A percentile compares a stretch with the other conserved stretches of the same genome.
Conservation (phyloP, 305 asterid species). For the Fraxinus nigra region DNA sequence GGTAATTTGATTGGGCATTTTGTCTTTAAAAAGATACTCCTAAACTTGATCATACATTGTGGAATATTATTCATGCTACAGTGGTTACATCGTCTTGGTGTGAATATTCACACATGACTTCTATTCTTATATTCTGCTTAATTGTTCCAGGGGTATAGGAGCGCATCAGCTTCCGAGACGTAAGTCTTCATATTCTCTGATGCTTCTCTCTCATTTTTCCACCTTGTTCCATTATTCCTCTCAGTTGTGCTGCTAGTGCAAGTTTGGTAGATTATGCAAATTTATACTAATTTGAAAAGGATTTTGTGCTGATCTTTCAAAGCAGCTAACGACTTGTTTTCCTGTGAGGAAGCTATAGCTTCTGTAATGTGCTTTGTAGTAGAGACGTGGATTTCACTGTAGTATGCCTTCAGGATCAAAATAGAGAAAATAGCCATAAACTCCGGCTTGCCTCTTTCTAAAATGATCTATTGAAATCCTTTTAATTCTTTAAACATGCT, state of each 20-base stretch:
- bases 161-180: slow-evolving; percentile 76
- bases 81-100: not conserved
- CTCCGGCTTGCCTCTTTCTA: not conserved
- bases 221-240: not conserved
- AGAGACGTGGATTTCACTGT: not conserved
- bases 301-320: not conserved
- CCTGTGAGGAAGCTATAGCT: not conserved
- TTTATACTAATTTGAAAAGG: not conserved
- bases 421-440: not conserved
- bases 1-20: not conserved
- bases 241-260: not conserved
- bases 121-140: slow-evolving; percentile 6
- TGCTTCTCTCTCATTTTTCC: slow-evolving; percentile 20
- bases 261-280: not conserved
- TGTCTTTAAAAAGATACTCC: not conserved
- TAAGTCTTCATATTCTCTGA: slow-evolving; percentile 37
- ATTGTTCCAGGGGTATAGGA: slow-evolving; percentile 74
- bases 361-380: not conserved
- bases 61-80: not conserved
- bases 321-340: not conserved
- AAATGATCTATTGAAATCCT: not conserved
- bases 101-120: not conserved
- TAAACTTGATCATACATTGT: not conserved
- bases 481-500: not conserved
- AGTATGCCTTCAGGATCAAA: not conserved